phyloP scores from a whole-genome alignment of 768 basidiomycete species.

The Calvatia gigantea region DNA sequence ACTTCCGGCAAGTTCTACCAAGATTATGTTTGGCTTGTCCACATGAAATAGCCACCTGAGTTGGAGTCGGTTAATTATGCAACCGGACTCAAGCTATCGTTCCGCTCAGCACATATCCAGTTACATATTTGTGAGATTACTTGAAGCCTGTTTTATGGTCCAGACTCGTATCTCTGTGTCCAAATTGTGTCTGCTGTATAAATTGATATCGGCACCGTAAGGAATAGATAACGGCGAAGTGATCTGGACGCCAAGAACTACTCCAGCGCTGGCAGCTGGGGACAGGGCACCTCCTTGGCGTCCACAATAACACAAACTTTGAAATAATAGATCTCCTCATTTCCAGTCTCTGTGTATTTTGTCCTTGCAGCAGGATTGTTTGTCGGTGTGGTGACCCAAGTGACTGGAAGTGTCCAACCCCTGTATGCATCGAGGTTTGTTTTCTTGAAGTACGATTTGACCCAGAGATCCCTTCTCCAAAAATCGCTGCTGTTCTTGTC shows the following conservation, averaged over 20 bases:
- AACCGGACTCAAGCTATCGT: too few relatives aligned
- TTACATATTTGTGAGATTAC: not conserved
- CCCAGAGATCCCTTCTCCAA: not conserved
- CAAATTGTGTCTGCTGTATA: too few relatives aligned
- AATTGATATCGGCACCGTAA: too few relatives aligned
- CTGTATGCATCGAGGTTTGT: not conserved
- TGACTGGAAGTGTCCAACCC: not conserved
- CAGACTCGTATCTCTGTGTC: too few relatives aligned
- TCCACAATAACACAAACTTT: not conserved
- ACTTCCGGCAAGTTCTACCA: too few relatives aligned
- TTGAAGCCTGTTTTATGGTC: not conserved
- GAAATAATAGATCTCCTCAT: slow-evolving; percentile 1
- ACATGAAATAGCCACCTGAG: too few relatives aligned
- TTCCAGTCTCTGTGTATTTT: not conserved
- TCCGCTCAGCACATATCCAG: too few relatives aligned
- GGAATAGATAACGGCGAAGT: not conserved
- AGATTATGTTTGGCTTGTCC: too few relatives aligned
- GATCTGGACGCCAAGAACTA: too few relatives aligned
- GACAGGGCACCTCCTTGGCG: not conserved
- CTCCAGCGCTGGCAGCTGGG: too few relatives aligned
- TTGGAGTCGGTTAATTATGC: too few relatives aligned
- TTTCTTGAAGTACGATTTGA: not conserved
- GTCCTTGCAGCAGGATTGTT: not conserved
- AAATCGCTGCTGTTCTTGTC: not conserved
- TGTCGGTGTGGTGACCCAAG: not conserved